phyloP scores from a whole-genome alignment of 2,329 filamentous ascomycete genomes.

The Pyrenochaeta sp. region DNA sequence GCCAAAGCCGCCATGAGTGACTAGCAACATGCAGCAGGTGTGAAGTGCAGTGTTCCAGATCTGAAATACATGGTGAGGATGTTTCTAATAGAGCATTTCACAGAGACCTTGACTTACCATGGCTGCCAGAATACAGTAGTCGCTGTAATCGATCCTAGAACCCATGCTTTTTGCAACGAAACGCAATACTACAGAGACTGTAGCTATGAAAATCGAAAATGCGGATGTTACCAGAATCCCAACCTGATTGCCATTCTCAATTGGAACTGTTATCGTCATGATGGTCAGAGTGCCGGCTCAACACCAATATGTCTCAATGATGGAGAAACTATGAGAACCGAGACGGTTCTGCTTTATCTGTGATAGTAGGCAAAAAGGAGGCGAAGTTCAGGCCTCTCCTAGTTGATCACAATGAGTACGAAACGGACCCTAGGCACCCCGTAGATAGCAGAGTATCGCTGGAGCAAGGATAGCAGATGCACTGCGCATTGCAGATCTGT shows the following conservation, averaged over 20 bases:
- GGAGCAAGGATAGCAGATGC: neutral
- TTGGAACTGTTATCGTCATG: constrained; percentile 8
- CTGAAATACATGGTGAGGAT: constrained; percentile 6
- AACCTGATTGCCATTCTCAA: constrained; percentile 20
- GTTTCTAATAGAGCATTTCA: neutral
- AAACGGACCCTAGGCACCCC: neutral
- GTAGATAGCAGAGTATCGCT: neutral
- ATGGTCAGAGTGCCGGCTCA: neutral
- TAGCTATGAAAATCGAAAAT: constrained; percentile 19
- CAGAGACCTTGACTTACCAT: constrained; percentile 6
- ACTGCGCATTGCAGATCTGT: neutral
- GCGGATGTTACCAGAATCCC: constrained; percentile 12
- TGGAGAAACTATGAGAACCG: neutral
- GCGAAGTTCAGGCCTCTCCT: neutral
- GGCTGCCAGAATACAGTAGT: constrained; percentile 22
- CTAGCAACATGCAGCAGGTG: constrained; percentile 21
- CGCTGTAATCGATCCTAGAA: constrained; percentile 17
- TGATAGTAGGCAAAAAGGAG: neutral
- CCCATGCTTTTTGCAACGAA: constrained; percentile 16
- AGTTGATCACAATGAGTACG: neutral
- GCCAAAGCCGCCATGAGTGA: constrained; percentile 30
- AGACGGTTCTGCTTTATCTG: neutral
- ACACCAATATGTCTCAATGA: neutral
- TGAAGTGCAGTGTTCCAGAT: constrained; percentile 28
- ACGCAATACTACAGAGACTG: constrained; percentile 16